Percentiles rank a stretch among this genome's conserved stretches.
Conservation (phyloP, 2,329 filamentous ascomycete species). For the Dactylonectria estremocensis region DNA sequence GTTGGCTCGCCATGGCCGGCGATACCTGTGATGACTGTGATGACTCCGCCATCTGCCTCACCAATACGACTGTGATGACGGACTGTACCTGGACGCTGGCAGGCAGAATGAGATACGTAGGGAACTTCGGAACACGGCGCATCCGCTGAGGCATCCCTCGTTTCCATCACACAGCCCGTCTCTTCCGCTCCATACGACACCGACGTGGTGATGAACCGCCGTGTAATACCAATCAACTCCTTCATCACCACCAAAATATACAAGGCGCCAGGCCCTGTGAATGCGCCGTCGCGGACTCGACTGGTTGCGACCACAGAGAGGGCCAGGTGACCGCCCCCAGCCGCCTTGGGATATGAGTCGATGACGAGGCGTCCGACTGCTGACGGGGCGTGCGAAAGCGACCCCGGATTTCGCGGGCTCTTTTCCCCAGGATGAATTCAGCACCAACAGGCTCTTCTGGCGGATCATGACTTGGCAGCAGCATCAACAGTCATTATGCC, state of each 20-base stretch:
- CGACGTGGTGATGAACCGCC: background rate
- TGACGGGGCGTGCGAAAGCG: slow-evolving; percentile 7
- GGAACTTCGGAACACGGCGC: background rate
- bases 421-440: background rate
- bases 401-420: background rate
- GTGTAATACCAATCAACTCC: background rate
- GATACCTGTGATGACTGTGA: background rate
- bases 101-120: background rate
- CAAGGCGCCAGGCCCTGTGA: background rate
- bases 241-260: background rate
- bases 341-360: background rate
- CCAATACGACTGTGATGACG: background rate
- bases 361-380: slow-evolving; percentile 2
- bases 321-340: slow-evolving; percentile 6
- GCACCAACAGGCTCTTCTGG: background rate
- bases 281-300: background rate
- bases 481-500: background rate
- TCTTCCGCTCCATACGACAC: background rate
- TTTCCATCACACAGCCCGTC: background rate
- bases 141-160: background rate
- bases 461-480: background rate
- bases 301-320: background rate
- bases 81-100: background rate
- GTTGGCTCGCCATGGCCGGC: background rate
- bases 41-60: background rate